Evolutionary conservation across 2,329 filamentous ascomycete genomes (phyloP).

Genomic region (Sporothrix globosa): DNA sequence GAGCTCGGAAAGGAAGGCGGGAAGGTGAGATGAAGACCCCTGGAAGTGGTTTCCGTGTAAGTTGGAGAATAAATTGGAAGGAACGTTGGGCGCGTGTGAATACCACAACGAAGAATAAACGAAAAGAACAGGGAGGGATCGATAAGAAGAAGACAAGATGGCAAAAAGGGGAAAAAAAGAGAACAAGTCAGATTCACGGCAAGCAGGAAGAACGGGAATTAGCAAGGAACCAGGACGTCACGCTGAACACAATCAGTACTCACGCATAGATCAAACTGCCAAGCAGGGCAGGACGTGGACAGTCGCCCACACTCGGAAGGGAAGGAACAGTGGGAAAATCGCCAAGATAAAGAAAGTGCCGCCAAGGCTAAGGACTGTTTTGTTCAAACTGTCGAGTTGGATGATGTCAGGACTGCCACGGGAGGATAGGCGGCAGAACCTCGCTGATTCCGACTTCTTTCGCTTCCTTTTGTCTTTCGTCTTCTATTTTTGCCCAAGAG

Average conservation of each 20-base stretch:
- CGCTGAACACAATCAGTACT: not conserved
- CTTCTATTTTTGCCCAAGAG: not conserved
- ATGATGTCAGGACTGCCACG: not conserved
- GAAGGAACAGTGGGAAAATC: slow-evolving; percentile 1
- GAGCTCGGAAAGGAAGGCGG: not conserved
- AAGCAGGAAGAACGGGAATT: not conserved
- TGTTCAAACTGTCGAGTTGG: not conserved
- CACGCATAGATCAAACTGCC: slow-evolving; percentile 11
- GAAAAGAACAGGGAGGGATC: not conserved
- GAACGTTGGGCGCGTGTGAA: not conserved
- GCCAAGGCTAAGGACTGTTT: slow-evolving; percentile 23
- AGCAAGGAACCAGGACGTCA: not conserved
- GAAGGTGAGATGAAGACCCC: slow-evolving; percentile 20
- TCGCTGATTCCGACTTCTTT: slow-evolving; percentile 5
- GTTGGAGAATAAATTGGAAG: slow-evolving; percentile 12
- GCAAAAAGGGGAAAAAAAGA: not conserved
- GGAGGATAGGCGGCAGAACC: not conserved
- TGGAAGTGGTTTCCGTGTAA: slow-evolving; percentile 9
- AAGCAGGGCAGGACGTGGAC: not conserved
- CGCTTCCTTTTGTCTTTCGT: not conserved
- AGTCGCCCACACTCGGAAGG: not conserved
- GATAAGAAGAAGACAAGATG: not conserved
- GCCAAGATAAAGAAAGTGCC: slow-evolving; percentile 23
- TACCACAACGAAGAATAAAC: not conserved
- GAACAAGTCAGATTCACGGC: not conserved